Base-by-base conservation (phyloP, 2,329 filamentous ascomycete genomes). In the Neophaeococcomyces aloes region DNA sequence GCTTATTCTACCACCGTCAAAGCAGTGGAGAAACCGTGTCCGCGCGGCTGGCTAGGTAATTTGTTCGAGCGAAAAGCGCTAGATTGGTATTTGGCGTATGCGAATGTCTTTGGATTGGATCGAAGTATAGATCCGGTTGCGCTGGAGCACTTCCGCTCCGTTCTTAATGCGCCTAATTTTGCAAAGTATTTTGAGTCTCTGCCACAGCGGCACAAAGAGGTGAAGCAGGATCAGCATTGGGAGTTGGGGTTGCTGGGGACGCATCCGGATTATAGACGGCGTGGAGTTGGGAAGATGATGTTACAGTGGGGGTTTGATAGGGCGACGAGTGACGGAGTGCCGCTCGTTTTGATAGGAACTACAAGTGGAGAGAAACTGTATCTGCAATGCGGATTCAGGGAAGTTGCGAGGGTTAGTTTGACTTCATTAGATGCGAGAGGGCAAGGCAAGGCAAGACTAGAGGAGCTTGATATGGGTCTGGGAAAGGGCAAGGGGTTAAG, bases 251-350 rank as follows among this genome's bases (percentile, higher is more conserved):
- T 44, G 7, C 33, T 44, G 8, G 33, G 33, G 11, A 32, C 27
- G 7, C 41, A 44, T 30, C 33, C 41, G 7, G 33, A 44, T 31
- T 44, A 18, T 13, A 29, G 34, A n/a, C 21, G 41, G 19, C 19
- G 41, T 7, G 41, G 41, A 3, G 27, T 44, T 15, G 41, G 41
- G 13, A 44, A 37, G 34, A 29, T 30, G 27, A 21, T 38, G 41
- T 15, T 44, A 33, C 33, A 44, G 19, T 44, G 41, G 41, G 41
- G 41, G 5, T 37, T 44, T 13, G 41, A 44, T 7, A 19, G 17
- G 10, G 41, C 41, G 5, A 19, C 17, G 15, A 27, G 37, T 19
- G 33, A 44, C 10, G 29, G 19, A 4, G 41, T 44, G 5, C 41
- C 41, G 4, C 15, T 44, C 3, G 30, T 44, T 21, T n/a, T 44